Percentiles rank a stretch among this genome's conserved stretches.
phyloP scores from a whole-genome alignment of 306 rosid genomes.

The Acacia acuminata region DNA sequence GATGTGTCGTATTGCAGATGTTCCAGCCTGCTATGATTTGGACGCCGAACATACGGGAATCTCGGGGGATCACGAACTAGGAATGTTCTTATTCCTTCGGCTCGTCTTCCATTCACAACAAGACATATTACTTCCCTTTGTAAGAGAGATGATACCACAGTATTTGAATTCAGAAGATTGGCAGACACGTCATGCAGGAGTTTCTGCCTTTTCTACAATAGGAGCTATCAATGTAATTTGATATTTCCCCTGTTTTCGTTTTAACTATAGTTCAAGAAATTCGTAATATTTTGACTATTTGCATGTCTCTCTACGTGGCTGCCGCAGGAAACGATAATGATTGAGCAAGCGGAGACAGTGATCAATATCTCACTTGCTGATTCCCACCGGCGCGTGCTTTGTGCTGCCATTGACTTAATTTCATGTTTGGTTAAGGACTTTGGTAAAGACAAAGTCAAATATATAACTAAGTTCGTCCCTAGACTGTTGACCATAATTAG shows the following conservation, averaged over 20 bases:
- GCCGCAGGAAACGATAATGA: neutral
- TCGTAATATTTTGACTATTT: neutral
- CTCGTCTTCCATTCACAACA: neutral
- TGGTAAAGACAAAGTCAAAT: neutral
- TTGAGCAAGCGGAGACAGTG: neutral
- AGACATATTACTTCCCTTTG: neutral
- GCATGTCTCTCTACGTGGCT: neutral
- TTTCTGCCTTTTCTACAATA: neutral
- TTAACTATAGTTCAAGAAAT: neutral
- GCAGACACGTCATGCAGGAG: conserved; percentile 27
- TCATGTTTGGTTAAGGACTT: neutral
- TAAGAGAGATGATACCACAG: neutral
- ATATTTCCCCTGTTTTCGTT: neutral
- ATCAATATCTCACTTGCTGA: conserved; percentile 9
- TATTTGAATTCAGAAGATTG: neutral
- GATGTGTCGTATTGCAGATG: conserved; percentile 8
- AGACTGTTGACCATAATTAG: neutral
- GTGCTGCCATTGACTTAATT: conserved; percentile 24
- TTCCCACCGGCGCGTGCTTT: conserved; percentile 9
- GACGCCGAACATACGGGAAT: neutral
- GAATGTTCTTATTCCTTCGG: conserved; percentile 7
- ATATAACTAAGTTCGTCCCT: conserved; percentile 7
- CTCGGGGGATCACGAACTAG: neutral
- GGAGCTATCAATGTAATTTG: neutral
- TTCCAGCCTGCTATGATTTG: conserved; percentile 10